phyloP scores from a whole-genome alignment of 768 basidiomycete species.

The Lactarius hengduanensis region DNA sequence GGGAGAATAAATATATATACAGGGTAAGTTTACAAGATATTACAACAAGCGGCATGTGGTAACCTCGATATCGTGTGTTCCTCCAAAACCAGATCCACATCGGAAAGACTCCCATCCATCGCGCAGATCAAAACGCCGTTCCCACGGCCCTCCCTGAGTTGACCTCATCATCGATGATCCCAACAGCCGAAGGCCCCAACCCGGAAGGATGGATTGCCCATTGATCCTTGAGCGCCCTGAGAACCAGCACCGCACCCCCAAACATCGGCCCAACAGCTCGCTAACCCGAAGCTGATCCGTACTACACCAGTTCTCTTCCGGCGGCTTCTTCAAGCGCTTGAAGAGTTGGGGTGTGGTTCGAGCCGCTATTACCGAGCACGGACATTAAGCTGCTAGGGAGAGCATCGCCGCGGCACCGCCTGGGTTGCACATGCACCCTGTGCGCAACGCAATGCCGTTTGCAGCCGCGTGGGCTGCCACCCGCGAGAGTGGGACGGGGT shows the following conservation, averaged over 20 bases:
- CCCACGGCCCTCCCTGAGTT: conserved; percentile 2
- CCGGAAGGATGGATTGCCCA: background rate
- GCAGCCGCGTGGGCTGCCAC: conserved; percentile 51
- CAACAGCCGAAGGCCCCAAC: background rate
- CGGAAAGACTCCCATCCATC: background rate
- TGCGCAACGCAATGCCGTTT: conserved; percentile 66
- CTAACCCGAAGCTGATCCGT: conserved; percentile 75
- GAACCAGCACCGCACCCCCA: conserved; percentile 38
- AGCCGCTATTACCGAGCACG: conserved; percentile 55
- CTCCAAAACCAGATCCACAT: conserved; percentile 6
- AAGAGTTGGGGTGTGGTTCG: conserved; percentile 38
- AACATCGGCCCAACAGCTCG: conserved; percentile 74
- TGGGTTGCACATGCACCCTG: conserved; percentile 88
- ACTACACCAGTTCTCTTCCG: conserved; percentile 74
- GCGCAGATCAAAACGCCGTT: conserved; percentile 17
- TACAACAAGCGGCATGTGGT: conserved; percentile 4
- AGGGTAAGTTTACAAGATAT: background rate
- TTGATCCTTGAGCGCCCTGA: conserved; percentile 16
- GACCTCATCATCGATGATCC: background rate
- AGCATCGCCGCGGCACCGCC: conserved; percentile 75
- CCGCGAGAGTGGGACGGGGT: conserved; percentile 46
- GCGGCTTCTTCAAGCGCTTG: conserved; percentile 56
- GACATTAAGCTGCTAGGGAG: conserved; percentile 66
- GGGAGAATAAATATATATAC: background rate
- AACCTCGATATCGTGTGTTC: conserved; percentile 4